Conservation (phyloP, 148 eudicot species). For the Nyssa sinensis region DNA sequence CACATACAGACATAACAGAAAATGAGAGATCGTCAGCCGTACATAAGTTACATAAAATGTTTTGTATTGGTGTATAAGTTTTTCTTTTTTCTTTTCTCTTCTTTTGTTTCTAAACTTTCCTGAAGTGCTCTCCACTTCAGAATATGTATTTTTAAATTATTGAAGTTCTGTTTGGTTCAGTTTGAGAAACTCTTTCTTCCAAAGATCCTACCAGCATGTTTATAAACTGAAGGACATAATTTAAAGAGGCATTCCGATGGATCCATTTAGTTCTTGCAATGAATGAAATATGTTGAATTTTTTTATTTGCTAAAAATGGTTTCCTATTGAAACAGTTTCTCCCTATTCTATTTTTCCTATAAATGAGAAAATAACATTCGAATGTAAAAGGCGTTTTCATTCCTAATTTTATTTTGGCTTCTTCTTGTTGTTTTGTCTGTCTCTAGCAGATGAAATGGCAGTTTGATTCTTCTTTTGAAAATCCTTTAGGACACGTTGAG, state of each 20-base stretch:
- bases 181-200: not conserved
- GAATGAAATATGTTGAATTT: no score
- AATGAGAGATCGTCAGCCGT: no score
- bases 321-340: not conserved
- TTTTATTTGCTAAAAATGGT: not conserved
- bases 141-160: slow-evolving; percentile 24
- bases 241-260: not conserved
- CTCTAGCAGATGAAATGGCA: slow-evolving; percentile 26
- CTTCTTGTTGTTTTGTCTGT: slow-evolving; percentile 23
- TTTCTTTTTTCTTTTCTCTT: not conserved
- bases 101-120: slow-evolving; percentile 1
- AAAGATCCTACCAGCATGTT: not conserved
- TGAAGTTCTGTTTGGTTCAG: slow-evolving; percentile 2
- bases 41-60: no score
- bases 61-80: not conserved
- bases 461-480: slow-evolving; percentile 5
- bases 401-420: slow-evolving; percentile 5
- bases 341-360: not conserved
- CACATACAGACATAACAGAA: not conserved
- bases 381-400: not conserved
- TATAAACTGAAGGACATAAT: not conserved
- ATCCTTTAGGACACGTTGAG: slow-evolving; percentile 1
- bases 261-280: not conserved
- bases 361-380: no score
- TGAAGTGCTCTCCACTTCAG: slow-evolving; percentile 3